Percentiles rank a stretch among this genome's conserved stretches.
These are phyloP conservation scores for Leishmania guyanensis DNA, from an alignment of 208 protist genomes.

Conservation along the genomic window DNA sequence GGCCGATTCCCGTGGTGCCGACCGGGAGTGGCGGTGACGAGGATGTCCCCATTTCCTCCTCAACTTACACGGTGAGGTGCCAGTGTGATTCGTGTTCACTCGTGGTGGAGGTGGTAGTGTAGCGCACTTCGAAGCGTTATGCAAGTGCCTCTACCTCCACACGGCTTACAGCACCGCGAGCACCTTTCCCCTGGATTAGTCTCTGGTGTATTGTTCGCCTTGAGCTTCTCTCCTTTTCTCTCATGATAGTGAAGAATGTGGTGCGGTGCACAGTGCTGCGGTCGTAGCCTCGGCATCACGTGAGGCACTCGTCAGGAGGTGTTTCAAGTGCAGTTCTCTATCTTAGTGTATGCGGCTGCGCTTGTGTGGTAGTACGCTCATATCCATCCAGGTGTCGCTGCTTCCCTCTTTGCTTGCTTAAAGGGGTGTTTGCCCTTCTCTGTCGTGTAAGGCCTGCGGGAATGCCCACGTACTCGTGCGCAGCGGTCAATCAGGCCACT, in stretches of 20 bases:
- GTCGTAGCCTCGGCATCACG: not conserved
- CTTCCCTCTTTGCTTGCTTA: not conserved
- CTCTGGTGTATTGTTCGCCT: not conserved
- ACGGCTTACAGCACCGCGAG: not conserved
- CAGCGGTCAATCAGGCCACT: not conserved
- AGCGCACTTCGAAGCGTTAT: not conserved
- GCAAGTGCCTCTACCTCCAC: not conserved
- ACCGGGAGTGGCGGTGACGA: not conserved
- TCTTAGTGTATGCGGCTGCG: not conserved
- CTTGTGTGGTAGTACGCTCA: not conserved
- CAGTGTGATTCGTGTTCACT: slow-evolving; percentile 88
- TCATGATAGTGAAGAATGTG: not conserved
- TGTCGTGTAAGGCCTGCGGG: not conserved
- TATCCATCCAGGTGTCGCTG: not conserved
- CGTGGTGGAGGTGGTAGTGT: slow-evolving; percentile 56
- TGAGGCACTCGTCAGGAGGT: not conserved
- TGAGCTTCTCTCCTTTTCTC: not conserved
- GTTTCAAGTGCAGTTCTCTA: not conserved
- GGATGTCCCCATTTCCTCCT: not conserved
- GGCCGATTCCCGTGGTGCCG: slow-evolving; percentile 25
- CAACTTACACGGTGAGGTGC: slow-evolving; percentile 19
- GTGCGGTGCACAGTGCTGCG: not conserved
- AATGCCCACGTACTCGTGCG: not conserved
- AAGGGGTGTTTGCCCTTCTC: not conserved
- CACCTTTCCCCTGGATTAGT: not conserved